A percentile compares a stretch with the other conserved stretches of the same genome.
Evolutionary conservation across 345 rosid genomes (phyloP).

Genomic region (Citrus inodora): DNA sequence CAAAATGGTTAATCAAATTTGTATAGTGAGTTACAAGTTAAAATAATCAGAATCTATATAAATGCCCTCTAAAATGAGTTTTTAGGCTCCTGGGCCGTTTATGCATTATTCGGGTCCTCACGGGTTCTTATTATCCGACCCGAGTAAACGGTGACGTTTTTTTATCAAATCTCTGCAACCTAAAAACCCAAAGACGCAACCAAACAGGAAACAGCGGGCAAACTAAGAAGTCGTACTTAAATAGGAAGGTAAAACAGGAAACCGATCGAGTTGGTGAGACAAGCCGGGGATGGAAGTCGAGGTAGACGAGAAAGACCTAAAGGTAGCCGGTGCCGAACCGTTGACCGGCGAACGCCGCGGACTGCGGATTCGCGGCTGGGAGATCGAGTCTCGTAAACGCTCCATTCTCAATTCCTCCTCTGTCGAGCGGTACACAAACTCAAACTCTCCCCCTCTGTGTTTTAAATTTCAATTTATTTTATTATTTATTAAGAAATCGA

Average conservation of each 20-base stretch:
- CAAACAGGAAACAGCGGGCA: background rate
- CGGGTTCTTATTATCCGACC: background rate
- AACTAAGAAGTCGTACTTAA: no score
- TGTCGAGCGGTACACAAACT: slow-evolving; percentile 37
- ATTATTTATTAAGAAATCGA: background rate
- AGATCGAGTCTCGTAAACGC: slow-evolving; percentile 67
- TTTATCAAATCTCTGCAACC: no score
- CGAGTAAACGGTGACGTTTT: background rate
- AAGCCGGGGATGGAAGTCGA: slow-evolving; percentile 49
- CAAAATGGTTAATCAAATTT: no score
- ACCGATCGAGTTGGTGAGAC: background rate
- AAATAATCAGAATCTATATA: no score
- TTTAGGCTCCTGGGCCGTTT: background rate
- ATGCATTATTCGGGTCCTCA: background rate
- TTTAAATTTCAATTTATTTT: background rate
- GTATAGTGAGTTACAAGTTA: no score
- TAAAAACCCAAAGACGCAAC: background rate
- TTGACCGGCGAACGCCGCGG: slow-evolving; percentile 67
- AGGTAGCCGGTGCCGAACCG: slow-evolving; percentile 68
- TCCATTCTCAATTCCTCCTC: slow-evolving; percentile 77
- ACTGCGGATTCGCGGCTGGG: slow-evolving; percentile 71
- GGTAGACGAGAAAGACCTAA: slow-evolving; percentile 64
- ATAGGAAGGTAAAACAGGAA: background rate
- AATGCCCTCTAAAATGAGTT: no score
- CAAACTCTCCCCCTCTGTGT: slow-evolving; percentile 6